A percentile compares a stretch with the other conserved stretches of the same genome.
These are phyloP conservation scores for Nemania bipapillata DNA, from an alignment of 2,329 filamentous ascomycete genomes.

Conservation along the genomic window DNA sequence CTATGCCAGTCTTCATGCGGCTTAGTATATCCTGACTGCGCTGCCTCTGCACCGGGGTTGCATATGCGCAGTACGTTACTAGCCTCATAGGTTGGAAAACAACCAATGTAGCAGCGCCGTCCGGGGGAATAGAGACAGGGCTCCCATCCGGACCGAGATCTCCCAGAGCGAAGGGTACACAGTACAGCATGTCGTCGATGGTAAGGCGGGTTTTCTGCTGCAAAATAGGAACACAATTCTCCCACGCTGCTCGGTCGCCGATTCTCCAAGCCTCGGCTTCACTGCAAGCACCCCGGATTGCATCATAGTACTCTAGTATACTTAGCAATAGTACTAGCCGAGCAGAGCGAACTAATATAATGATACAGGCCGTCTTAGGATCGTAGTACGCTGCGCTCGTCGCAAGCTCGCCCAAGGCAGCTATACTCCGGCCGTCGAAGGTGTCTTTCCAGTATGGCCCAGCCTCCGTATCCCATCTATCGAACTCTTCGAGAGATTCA, in stretches of 20 bases:
- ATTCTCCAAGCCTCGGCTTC: conserved; percentile 16
- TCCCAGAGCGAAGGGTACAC: conserved; percentile 37
- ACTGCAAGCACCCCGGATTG: conserved; percentile 8
- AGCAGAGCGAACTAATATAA: conserved; percentile 34
- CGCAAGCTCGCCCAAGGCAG: conserved; percentile 30
- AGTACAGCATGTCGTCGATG: conserved; percentile 38
- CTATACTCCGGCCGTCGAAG: conserved; percentile 28
- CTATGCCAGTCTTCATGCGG: conserved; percentile 35
- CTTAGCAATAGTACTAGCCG: conserved; percentile 34
- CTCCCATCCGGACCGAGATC: conserved; percentile 24
- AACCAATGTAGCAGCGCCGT: conserved; percentile 35
- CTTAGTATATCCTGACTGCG: conserved; percentile 22
- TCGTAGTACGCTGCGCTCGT: conserved; percentile 22
- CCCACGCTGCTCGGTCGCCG: conserved; percentile 32
- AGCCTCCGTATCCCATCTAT: conserved; percentile 33
- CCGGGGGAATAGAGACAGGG: conserved; percentile 16
- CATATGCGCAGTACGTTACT: conserved; percentile 32
- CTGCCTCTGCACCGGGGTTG: conserved; percentile 28
- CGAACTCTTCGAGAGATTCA: conserved; percentile 34
- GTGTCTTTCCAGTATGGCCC: conserved; percentile 32
- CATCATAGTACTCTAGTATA: conserved; percentile 38
- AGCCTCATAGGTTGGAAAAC: conserved; percentile 35
- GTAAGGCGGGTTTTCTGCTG: conserved; percentile 24
- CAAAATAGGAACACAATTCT: conserved; percentile 27
- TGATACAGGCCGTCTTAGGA: conserved; percentile 36